phyloP scores from a whole-genome alignment of 2,329 filamentous ascomycete species.

The Penicillium sp. region DNA sequence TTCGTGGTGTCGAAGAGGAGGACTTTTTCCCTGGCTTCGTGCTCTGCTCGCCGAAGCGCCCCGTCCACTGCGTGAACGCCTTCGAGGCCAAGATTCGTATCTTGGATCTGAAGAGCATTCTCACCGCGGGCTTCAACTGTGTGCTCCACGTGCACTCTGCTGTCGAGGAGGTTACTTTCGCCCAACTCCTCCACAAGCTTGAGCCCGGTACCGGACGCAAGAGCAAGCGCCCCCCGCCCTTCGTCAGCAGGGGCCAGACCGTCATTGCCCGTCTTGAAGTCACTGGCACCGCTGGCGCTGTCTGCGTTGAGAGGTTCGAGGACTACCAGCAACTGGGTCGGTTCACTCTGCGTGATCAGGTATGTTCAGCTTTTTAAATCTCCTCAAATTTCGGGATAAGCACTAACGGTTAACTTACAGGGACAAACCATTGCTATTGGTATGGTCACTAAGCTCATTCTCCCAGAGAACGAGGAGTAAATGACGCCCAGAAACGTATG shows the following conservation, averaged over 20 bases:
- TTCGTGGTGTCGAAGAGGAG: constrained; percentile 95
- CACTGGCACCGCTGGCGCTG: constrained; percentile 74
- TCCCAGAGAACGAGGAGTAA: constrained; percentile 21
- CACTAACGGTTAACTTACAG: constrained; percentile 45
- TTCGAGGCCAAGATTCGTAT: constrained; percentile 98
- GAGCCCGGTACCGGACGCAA: constrained; percentile 91
- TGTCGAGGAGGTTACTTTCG: constrained; percentile 94
- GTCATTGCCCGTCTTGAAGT: constrained; percentile 92
- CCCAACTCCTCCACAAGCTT: constrained; percentile 80
- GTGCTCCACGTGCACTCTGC: constrained; percentile 96
- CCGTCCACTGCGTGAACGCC: constrained; percentile 80
- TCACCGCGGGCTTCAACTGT: constrained; percentile 94
- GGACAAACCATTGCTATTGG: constrained; percentile 99
- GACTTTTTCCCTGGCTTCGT: constrained; percentile 95
- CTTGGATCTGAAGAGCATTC: constrained; percentile 87
- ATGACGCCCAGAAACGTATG: constrained; percentile 2
- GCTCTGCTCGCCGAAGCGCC: constrained; percentile 86
- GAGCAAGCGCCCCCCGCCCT: constrained; percentile 88
- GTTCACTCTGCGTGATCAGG: constrained; percentile 84
- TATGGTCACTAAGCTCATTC: constrained; percentile 89
- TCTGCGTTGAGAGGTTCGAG: constrained; percentile 92
- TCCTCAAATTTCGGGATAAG: constrained; percentile 8
- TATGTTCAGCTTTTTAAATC: constrained; percentile 39
- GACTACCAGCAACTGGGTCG: constrained; percentile 92
- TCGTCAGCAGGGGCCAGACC: constrained; percentile 72